Base-by-base conservation (phyloP, 495 filamentous ascomycete genomes). In the Physcia stellaris region DNA sequence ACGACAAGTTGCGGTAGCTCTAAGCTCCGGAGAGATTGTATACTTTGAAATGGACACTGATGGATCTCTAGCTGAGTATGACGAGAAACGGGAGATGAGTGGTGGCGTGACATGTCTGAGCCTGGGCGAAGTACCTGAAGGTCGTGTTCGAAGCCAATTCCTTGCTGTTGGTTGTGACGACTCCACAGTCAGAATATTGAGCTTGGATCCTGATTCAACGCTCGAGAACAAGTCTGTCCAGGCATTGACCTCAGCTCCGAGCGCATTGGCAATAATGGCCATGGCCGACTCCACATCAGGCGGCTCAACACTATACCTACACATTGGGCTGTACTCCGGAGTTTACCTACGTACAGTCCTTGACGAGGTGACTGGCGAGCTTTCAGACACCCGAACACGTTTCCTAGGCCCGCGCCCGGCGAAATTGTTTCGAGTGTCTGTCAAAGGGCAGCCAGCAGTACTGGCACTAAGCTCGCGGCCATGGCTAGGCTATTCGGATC, bases 11-110 rank as follows among this genome's bases (percentile, higher is more conserved):
- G 86, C 86, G 0, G 77, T 99, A 28, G 90, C 88, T 12, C 61
- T 99, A 24, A 94, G 86, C 50, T 94, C 86, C 11, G 85, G 86
- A 9, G 90, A 99, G 54, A 90, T 99, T 39, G 83, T 90, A 15
- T 96, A 95, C 52, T 99, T 99, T 46, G 92, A 95, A 57, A 83
- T 93, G 79, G 92, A 93, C 53, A 68, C 73, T 2, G 87, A 96
- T 61, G 87, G 86, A 7, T 77, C 78, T 4, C 64, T 99, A 11
- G 85, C 86, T 21, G 88, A 96, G 58, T 93, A 94, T 45, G 86
- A 96, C 37, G 88, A 96, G 46, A 86, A 88, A 59, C 82, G 82
- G 45, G 80, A 92, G 52, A 93, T 96, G 85, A 84, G 79, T 37
- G 86, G 84, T n/a, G 93, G 86, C 0, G 84, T 99, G 15, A 95